These are phyloP conservation scores for Naganishia cerealis DNA, from an alignment of 1,284 basidiomycete species.

Conservation along the genomic window DNA sequence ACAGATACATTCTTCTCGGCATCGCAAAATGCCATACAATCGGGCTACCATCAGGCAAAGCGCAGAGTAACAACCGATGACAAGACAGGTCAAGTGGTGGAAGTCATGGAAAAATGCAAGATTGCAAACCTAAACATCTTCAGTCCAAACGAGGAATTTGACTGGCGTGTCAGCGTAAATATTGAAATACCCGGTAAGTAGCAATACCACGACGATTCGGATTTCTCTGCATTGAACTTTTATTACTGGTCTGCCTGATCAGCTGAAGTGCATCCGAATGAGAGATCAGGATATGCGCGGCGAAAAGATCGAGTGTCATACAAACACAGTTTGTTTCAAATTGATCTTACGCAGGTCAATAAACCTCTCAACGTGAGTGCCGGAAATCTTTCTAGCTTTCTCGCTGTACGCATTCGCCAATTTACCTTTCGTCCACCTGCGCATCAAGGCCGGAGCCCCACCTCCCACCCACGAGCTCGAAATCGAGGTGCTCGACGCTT, in stretches of 20 bases:
- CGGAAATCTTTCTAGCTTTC: neutral
- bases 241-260: neutral
- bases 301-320: constrained; percentile 91
- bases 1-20: constrained; percentile 74
- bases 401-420: neutral
- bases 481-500: constrained; percentile 58
- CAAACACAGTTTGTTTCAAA: constrained; percentile 82
- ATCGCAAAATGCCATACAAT: constrained; percentile 48
- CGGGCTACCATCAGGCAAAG: constrained; percentile 57
- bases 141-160: constrained; percentile 75
- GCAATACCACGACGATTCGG: neutral
- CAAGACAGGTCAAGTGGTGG: constrained; percentile 66
- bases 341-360: constrained; percentile 91
- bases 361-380: constrained; percentile 34
- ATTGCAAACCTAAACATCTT: constrained; percentile 85
- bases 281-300: constrained; percentile 61
- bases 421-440: neutral
- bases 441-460: constrained; percentile 1
- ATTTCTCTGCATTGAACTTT: neutral
- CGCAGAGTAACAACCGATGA: constrained; percentile 76
- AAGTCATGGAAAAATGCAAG: constrained; percentile 73
- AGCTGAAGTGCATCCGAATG: constrained; percentile 45
- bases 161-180: constrained; percentile 90
- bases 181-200: constrained; percentile 64
- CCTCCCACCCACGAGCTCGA: constrained; percentile 58